Base-by-base conservation (phyloP, 805 yeast species). In the Saturnispora zaruensis region DNA sequence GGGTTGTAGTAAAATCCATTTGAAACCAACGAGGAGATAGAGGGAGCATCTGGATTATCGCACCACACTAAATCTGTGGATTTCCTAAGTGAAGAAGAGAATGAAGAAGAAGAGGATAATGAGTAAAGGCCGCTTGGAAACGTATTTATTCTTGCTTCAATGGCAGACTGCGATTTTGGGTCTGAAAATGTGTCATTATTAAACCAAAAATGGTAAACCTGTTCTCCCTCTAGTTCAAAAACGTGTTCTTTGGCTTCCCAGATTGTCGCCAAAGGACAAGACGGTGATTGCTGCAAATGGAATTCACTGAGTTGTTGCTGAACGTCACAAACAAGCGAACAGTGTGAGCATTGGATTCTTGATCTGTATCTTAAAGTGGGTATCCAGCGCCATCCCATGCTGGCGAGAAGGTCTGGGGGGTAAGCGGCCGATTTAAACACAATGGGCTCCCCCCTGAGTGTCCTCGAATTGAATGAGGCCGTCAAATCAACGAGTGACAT, bases 1-100 rank as follows among this genome's bases (percentile, higher is more conserved):
- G 66, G 55, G 37, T 55, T 45, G 59, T 75, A 81, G 53, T 72
- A 79, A 59, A 86, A 83, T 1, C 95, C 95, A 32, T 80, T 78
- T 28, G 71, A 73, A 2, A 79, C 78, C 66, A 86, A 62, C 42
- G 62, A 64, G 0, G 57, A 60, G 9, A 70, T 59, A 0, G 73
- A 63, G 1, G 81, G 75, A 25, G 67, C 70, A 6, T 66, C 60
- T n/a, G 64, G 58, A 18, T 47, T 33, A 26, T 30, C 47, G 41
- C 49, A 50, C 44, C 30, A 44, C 20, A 28, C 42, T 14, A 49
- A 52, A 21, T 49, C 46, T 1, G 14, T 6, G 3, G 11, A 11
- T 18, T 36, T 36, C 11, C 16, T 36, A 36, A 36, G 18, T 18
- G 40, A 36, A 7, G 40, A 36, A 6, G 40, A 36, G 1, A 23